phyloP scores from a whole-genome alignment of 345 rosid species.

The Salix caprea region DNA sequence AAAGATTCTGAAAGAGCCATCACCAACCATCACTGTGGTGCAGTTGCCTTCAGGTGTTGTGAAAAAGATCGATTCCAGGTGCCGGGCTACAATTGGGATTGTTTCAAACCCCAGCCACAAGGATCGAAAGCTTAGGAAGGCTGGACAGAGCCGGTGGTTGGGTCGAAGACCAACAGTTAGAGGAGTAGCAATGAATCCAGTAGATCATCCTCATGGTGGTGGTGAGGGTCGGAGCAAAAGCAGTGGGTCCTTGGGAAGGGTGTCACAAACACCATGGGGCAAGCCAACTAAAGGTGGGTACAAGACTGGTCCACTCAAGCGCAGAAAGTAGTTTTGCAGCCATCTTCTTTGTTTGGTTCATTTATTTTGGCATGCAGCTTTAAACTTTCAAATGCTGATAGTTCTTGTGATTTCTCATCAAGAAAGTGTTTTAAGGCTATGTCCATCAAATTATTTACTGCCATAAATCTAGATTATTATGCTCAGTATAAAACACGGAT shows the following conservation, averaged over 20 bases:
- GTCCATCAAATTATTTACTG: neutral
- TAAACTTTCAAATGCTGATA: neutral
- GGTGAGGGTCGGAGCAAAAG: constrained; percentile 94
- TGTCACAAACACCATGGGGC: constrained; percentile 81
- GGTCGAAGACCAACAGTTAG: constrained; percentile 78
- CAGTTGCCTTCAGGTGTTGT: constrained; percentile 70
- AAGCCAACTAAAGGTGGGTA: constrained; percentile 73
- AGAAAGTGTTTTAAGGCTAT: neutral
- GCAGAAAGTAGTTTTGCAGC: neutral
- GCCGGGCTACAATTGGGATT: constrained; percentile 69
- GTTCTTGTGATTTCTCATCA: neutral
- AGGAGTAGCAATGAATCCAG: constrained; percentile 85
- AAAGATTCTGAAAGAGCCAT: constrained; percentile 78
- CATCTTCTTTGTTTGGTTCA: neutral
- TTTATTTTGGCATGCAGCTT: neutral
- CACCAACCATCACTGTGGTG: constrained; percentile 44
- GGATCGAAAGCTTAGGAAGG: constrained; percentile 64
- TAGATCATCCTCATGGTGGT: constrained; percentile 97
- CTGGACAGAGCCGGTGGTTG: constrained; percentile 80
- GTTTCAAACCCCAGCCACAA: constrained; percentile 71
- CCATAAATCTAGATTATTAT: neutral
- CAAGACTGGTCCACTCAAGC: constrained; percentile 3
- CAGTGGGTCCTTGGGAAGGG: constrained; percentile 60
- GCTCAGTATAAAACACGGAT: neutral
- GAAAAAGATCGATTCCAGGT: constrained; percentile 57